These are phyloP conservation scores for Sporothrix pallida DNA, from an alignment of 2,329 filamentous ascomycete species.

Conservation along the genomic window DNA sequence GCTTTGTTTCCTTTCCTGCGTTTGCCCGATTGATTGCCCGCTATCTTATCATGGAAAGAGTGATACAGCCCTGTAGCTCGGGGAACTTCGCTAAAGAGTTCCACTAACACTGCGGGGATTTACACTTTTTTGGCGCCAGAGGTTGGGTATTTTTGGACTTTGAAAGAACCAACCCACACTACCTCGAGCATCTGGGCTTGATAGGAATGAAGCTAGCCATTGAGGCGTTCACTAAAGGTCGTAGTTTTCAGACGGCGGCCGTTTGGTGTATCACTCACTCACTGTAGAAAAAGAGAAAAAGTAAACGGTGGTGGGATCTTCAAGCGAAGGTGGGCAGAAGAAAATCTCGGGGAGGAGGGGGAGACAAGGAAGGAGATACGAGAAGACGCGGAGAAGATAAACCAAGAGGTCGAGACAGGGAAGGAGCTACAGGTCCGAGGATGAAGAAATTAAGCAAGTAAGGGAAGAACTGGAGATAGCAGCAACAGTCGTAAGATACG, in stretches of 20 bases:
- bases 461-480: neutral
- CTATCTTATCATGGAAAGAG: constrained; percentile 9
- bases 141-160: neutral
- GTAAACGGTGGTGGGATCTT: neutral
- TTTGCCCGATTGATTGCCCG: neutral
- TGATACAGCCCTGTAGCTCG: neutral
- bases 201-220: neutral
- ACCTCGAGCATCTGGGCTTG: neutral
- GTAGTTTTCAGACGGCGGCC: constrained; percentile 13
- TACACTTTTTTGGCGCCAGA: neutral
- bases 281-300: neutral
- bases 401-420: neutral
- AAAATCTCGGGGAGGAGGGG: constrained; percentile 1
- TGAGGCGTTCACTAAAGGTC: neutral
- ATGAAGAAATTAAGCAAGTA: neutral
- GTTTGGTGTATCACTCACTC: constrained; percentile 5
- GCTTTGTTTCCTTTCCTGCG: neutral
- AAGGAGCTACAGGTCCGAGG: neutral
- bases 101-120: constrained; percentile 1
- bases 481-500: neutral
- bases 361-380: constrained; percentile 2
- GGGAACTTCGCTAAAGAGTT: neutral
- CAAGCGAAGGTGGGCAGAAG: neutral
- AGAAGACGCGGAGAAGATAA: neutral
- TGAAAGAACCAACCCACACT: neutral